Evolutionary conservation across 2,329 filamentous ascomycete species (phyloP).

Genomic region (Celoporthe dispersa): DNA sequence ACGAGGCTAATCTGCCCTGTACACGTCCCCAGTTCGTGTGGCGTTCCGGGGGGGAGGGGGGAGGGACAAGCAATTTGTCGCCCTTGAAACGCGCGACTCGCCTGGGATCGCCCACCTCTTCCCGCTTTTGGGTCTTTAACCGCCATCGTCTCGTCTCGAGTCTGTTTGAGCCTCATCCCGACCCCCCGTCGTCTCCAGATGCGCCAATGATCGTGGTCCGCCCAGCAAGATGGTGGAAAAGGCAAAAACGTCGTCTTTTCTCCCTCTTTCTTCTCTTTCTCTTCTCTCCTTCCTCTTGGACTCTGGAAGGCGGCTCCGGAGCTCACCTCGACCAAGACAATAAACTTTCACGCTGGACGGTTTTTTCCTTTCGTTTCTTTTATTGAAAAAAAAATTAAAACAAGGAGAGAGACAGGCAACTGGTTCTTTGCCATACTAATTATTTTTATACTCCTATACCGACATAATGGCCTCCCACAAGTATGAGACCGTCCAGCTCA

Average conservation of each 20-base stretch:
- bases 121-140: slow-evolving; percentile 5
- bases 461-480: slow-evolving; percentile 31
- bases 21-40: slow-evolving; percentile 10
- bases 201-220: slow-evolving; percentile 9
- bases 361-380: background rate
- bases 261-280: background rate
- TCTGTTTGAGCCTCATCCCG: slow-evolving; percentile 30
- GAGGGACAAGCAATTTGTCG: background rate
- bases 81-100: slow-evolving; percentile 13
- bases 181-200: slow-evolving; percentile 21
- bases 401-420: slow-evolving; percentile 10
- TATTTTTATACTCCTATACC: slow-evolving; percentile 1
- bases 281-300: background rate
- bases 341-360: slow-evolving; percentile 23
- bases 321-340: slow-evolving; percentile 5
- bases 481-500: slow-evolving; percentile 39
- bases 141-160: slow-evolving; percentile 13
- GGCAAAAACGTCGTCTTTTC: slow-evolving; percentile 11
- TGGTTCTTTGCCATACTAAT: slow-evolving; percentile 17
- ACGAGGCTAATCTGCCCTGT: background rate
- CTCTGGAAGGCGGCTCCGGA: slow-evolving; percentile 3
- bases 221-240: background rate
- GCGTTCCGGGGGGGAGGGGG: background rate
- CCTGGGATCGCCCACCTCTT: background rate
- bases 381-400: background rate